These are phyloP conservation scores for Cryptosporidium sp. DNA, from an alignment of 169 alveolate genomes.

Conservation along the genomic window DNA sequence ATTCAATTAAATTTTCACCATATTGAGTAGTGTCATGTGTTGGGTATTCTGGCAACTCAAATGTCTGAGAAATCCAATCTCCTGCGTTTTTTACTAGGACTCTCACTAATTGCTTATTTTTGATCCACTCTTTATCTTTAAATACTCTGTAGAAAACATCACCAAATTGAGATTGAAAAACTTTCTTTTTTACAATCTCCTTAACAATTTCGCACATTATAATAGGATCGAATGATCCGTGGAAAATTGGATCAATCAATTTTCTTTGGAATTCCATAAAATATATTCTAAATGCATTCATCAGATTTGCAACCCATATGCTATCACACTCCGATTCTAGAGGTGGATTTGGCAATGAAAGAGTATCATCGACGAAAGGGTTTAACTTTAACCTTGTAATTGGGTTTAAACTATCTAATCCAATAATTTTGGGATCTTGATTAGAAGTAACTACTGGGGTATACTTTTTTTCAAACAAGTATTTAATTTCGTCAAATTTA, in stretches of 20 bases:
- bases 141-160: constrained; percentile 25
- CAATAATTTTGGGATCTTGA: constrained; percentile 32
- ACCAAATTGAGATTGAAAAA: constrained; percentile 36
- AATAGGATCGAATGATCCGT: constrained; percentile 38
- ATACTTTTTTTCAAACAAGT: constrained; percentile 20
- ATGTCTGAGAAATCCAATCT: constrained; percentile 43
- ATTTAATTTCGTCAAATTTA: constrained; percentile 8
- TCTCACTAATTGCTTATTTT: constrained; percentile 36
- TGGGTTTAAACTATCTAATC: constrained; percentile 4
- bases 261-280: constrained; percentile 55
- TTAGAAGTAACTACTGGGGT: constrained; percentile 1
- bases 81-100: constrained; percentile 45
- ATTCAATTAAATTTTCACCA: constrained; percentile 15
- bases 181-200: constrained; percentile 52
- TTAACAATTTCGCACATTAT: constrained; percentile 32
- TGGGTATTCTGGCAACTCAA: constrained; percentile 49
- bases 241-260: constrained; percentile 35
- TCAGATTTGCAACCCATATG: constrained; percentile 44
- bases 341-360: constrained; percentile 29
- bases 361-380: constrained; percentile 49
- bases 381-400: constrained; percentile 39
- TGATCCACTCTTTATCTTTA: constrained; percentile 33
- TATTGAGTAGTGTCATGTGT: constrained; percentile 5
- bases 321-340: constrained; percentile 23
- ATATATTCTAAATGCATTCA: constrained; percentile 66